Evolutionary conservation across 2,329 filamentous ascomycete genomes (phyloP).

Genomic region (Penicillium decumbens): DNA sequence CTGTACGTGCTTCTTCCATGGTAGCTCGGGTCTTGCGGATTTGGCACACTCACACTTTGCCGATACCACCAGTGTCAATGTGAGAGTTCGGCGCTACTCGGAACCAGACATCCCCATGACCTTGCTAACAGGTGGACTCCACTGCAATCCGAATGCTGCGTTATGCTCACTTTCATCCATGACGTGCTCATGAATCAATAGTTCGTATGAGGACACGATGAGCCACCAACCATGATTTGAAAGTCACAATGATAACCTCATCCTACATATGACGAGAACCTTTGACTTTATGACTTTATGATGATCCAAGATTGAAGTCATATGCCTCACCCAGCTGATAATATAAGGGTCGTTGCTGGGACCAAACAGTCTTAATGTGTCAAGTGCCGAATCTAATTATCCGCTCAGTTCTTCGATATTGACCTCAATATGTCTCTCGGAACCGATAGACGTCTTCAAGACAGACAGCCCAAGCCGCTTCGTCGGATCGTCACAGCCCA

Average conservation of each 20-base stretch:
- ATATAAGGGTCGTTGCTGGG: background rate
- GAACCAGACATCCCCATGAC: background rate
- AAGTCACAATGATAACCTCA: background rate
- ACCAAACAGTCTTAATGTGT: background rate
- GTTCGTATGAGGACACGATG: background rate
- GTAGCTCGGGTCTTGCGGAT: too few relatives aligned
- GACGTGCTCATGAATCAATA: background rate
- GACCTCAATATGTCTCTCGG: background rate
- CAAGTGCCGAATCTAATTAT: background rate
- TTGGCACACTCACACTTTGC: too few relatives aligned
- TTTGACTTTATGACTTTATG: background rate
- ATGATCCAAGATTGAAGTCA: background rate
- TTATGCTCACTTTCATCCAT: background rate
- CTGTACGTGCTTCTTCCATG: too few relatives aligned
- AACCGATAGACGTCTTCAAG: background rate
- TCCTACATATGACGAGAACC: background rate
- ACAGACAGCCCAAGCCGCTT: background rate
- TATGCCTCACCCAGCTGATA: background rate
- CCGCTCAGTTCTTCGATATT: background rate
- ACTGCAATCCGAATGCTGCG: background rate
- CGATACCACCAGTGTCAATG: too few relatives aligned
- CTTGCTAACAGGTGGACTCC: background rate
- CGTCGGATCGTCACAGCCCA: constrained; percentile 9
- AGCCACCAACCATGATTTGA: background rate
- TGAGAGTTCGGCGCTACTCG: too few relatives aligned